A percentile compares a stretch with the other conserved stretches of the same genome.
phyloP scores from a whole-genome alignment of 257 asterid genomes.

The Solanum gandarillasii region DNA sequence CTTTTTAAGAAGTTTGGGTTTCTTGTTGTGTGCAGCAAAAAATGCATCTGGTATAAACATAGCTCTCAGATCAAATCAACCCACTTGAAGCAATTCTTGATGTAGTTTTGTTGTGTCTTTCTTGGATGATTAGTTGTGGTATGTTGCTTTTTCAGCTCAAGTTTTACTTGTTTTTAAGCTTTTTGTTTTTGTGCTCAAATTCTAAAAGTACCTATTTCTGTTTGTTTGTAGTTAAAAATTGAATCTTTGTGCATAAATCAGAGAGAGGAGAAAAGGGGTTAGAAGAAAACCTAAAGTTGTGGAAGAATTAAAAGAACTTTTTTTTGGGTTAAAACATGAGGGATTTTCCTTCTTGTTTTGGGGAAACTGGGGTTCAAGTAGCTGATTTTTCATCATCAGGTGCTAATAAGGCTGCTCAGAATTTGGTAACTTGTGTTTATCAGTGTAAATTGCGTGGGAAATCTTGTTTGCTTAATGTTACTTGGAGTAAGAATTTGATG shows the following conservation, averaged over 20 bases:
- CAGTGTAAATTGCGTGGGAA: conserved; percentile 32
- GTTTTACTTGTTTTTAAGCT: not conserved
- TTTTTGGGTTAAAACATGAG: conserved; percentile 14
- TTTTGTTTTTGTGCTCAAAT: not conserved
- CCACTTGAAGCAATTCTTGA: conserved; percentile 7
- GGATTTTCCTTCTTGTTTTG: conserved; percentile 49
- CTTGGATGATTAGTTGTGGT: conserved; percentile 24
- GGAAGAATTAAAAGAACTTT: not conserved
- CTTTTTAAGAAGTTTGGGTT: conserved; percentile 7
- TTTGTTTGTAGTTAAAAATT: conserved; percentile 3
- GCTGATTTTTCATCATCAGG: conserved; percentile 40
- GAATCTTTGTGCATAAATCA: conserved; percentile 9
- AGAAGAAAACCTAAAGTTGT: not conserved
- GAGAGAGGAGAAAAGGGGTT: not conserved
- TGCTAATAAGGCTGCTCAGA: conserved; percentile 25
- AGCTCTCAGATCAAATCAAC: conserved; percentile 17
- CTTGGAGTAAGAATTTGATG: conserved; percentile 45
- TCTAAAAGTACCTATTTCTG: not conserved
- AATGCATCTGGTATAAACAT: conserved; percentile 17
- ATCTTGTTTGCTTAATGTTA: conserved; percentile 23
- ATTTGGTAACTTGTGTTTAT: conserved; percentile 30
- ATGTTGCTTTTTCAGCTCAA: not conserved
- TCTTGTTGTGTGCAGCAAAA: conserved; percentile 26
- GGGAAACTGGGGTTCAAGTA: conserved; percentile 49
- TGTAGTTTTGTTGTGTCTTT: conserved; percentile 4